Percentiles rank a stretch among this genome's conserved stretches.
phyloP scores from a whole-genome alignment of 225 moss, liverwort and hornwort genomes.

The Anthoceros angustus region DNA sequence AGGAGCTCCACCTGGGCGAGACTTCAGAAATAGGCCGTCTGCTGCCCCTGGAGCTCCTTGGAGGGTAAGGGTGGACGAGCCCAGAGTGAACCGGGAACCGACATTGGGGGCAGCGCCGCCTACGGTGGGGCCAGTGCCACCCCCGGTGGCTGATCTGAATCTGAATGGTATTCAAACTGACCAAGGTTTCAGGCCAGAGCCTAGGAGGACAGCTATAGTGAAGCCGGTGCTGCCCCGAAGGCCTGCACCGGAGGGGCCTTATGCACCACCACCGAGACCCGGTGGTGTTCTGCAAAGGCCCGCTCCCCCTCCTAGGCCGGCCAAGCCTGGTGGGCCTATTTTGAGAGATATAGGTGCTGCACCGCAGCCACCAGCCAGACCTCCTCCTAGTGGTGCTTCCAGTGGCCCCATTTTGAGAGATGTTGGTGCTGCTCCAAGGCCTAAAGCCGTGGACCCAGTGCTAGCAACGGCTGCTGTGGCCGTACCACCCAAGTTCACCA shows the following conservation, averaged over 20 bases:
- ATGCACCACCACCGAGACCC: no score
- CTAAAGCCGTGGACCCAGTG: constrained; percentile 18
- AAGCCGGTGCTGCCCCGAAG: not conserved
- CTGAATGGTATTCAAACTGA: not conserved
- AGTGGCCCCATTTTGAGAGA: constrained; percentile 51
- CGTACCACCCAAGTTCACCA: constrained; percentile 55
- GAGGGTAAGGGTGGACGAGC: not conserved
- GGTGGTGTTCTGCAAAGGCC: not conserved
- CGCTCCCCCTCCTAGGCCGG: not conserved
- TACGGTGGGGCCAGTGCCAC: no score
- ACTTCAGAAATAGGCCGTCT: no score
- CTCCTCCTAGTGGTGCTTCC: constrained; percentile 7
- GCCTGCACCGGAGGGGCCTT: not conserved
- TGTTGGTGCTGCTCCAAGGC: constrained; percentile 37
- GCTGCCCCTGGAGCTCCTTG: not conserved
- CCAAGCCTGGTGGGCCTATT: not conserved
- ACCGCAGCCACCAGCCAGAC: constrained; percentile 11
- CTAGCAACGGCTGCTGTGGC: constrained; percentile 16
- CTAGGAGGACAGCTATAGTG: not conserved
- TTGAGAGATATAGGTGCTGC: not conserved
- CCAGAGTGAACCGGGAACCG: not conserved
- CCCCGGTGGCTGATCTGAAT: not conserved
- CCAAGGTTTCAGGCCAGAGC: not conserved
- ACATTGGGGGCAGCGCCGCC: no score
- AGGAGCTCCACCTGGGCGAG: no score